Evolutionary conservation across 164 flowering plant species (phyloP).

Genomic region (Platanus orientalis): DNA sequence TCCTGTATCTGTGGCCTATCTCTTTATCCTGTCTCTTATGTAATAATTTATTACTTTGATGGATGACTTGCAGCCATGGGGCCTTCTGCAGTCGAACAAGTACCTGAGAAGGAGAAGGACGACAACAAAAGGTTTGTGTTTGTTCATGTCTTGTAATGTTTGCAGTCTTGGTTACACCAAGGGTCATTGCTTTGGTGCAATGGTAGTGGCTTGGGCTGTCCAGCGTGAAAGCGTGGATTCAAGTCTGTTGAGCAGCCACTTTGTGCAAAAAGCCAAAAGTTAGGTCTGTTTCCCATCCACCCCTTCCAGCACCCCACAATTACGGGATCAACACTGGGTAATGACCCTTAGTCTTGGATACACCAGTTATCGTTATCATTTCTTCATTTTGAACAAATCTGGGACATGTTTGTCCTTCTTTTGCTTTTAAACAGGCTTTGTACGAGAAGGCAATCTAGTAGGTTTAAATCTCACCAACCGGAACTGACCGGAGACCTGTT

Average conservation of each 20-base stretch:
- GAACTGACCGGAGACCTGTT: conserved; percentile 44
- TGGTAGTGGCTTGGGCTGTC: no score
- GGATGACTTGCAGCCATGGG: conserved; percentile 46
- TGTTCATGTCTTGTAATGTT: neutral
- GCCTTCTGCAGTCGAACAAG: conserved; percentile 23
- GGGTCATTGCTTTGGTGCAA: no score
- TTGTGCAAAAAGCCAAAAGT: no score
- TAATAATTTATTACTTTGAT: neutral
- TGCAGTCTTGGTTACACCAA: conserved; percentile 1
- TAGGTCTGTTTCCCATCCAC: no score
- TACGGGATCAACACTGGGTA: no score
- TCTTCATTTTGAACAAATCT: no score
- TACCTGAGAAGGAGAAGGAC: conserved; percentile 28
- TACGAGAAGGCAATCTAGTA: conserved; percentile 61
- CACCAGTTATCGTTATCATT: no score
- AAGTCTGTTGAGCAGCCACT: no score
- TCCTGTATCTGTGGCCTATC: neutral
- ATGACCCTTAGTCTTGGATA: no score
- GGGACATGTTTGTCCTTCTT: neutral
- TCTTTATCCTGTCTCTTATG: neutral
- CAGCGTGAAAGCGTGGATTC: no score
- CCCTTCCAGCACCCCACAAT: no score
- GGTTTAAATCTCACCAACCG: conserved; percentile 27
- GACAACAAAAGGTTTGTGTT: conserved; percentile 50
- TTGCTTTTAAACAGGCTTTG: conserved; percentile 32